Evolutionary conservation across 2,329 filamentous ascomycete genomes (phyloP).

Genomic region (Pleurostoma richardsiae): DNA sequence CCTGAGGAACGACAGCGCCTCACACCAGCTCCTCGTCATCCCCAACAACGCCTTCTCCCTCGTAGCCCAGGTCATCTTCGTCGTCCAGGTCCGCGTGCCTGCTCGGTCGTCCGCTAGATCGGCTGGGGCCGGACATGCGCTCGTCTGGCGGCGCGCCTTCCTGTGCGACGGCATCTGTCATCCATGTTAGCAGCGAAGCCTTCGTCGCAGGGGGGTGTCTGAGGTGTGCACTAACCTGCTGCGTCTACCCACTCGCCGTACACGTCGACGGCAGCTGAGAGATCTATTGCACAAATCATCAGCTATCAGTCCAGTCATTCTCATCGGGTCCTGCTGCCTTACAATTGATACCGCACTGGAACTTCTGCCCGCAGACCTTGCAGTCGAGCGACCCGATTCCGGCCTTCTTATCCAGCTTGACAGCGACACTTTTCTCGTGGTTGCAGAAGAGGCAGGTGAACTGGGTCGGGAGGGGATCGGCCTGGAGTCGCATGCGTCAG

Average conservation of each 20-base stretch:
- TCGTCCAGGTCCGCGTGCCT: constrained; percentile 34
- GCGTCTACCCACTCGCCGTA: constrained; percentile 99
- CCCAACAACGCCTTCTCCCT: constrained; percentile 45
- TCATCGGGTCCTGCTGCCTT: constrained; percentile 20
- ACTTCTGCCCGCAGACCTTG: constrained; percentile 89
- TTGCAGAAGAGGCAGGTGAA: constrained; percentile 99
- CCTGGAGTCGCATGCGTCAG: constrained; percentile 29
- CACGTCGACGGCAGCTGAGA: constrained; percentile 88
- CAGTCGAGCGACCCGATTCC: constrained; percentile 82
- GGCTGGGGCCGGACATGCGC: constrained; percentile 11
- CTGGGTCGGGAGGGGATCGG: constrained; percentile 69
- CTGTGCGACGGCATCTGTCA: constrained; percentile 19
- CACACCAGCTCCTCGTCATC: constrained; percentile 49
- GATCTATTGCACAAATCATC: constrained; percentile 46
- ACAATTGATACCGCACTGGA: constrained; percentile 93
- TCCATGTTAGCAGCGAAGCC: too few relatives aligned
- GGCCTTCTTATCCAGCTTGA: constrained; percentile 91
- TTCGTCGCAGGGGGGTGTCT: too few relatives aligned
- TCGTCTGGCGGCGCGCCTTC: constrained; percentile 11
- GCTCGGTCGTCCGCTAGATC: constrained; percentile 6
- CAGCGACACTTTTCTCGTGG: constrained; percentile 85
- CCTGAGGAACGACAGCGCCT: constrained; percentile 2
- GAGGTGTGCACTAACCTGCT: constrained; percentile 37
- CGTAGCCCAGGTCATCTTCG: constrained; percentile 46
- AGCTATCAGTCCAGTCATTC: not conserved